Base-by-base conservation (phyloP, 176 grass and related monocot species). In the Eragrostis curvula region DNA sequence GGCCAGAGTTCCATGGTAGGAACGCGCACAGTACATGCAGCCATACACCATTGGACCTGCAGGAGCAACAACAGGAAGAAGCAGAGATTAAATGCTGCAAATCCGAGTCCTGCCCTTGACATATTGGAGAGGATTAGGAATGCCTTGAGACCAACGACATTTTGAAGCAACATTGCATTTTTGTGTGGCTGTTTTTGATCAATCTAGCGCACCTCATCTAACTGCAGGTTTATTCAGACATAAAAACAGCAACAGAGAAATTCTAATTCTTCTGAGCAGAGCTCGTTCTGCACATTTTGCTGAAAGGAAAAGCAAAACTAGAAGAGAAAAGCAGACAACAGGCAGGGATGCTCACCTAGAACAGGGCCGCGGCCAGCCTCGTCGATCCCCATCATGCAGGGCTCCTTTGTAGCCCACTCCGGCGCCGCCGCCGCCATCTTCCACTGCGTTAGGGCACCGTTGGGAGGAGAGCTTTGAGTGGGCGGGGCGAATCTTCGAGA, bases 41-140 rank as follows among this genome's bases (percentile, higher is more conserved):
- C 92, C 96, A 84, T 95, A 98, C 65, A 98, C 90, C 96, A 95
- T 98, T 28, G 95, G 95, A 83, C 92, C 92, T 97, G 79, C 70
- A 71, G 62, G 23, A 42, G 29, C 2, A 50, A 44, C 68, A 56
- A 48, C 7, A 84, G 6, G 29, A 23, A 48, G 2, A 44, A 46
- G 58, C 23, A 36, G 3, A 36, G 45, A 18, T 80, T 4, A 49
- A 73, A 43, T 18, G 56, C 15, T 44, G 12, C 12, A 84, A 50
- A 68, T 30, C 28, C 12, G 0, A 27, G 7, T 68, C 71, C 23
- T 47, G 20, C 27, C 42, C 27, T 6, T 48, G 50, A 51, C 4
- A 44, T 32, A 20, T 74, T 27, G 18, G 30, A 8, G n/a, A n/a
- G n/a, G n/a, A n/a, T n/a, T n/a, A 28, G 32, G 16, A 23, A 75